These are phyloP conservation scores for Fistulifera solaris DNA, from an alignment of 108 stramenopile species.

Conservation along the genomic window DNA sequence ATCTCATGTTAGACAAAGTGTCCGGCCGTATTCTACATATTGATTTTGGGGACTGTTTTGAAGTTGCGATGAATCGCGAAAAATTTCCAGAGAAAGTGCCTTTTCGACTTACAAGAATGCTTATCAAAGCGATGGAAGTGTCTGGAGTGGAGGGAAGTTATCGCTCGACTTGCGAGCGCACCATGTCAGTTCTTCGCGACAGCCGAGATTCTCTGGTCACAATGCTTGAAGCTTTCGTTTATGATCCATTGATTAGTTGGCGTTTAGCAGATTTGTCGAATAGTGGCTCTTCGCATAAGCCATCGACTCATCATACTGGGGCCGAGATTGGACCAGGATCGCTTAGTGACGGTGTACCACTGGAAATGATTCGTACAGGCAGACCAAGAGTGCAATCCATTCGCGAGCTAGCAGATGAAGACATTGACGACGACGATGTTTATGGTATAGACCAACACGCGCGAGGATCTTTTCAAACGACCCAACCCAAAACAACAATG, in stretches of 20 bases:
- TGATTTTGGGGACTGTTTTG: conserved; percentile 92
- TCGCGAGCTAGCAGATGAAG: conserved; percentile 17
- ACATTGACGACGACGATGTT: conserved; percentile 36
- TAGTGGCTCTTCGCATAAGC: conserved; percentile 4
- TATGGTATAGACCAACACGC: conserved; percentile 1
- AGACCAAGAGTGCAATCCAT: conserved; percentile 13
- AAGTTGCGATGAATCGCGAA: conserved; percentile 97
- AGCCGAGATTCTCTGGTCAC: conserved; percentile 94
- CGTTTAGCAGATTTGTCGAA: conserved; percentile 65
- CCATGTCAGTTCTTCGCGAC: conserved; percentile 92
- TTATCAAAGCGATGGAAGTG: conserved; percentile 98
- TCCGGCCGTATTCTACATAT: conserved; percentile 95
- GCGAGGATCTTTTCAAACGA: neutral
- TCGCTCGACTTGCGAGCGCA: conserved; percentile 91
- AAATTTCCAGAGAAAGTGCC: conserved; percentile 98
- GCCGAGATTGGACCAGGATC: neutral
- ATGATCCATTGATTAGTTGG: conserved; percentile 99
- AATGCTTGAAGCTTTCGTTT: conserved; percentile 99
- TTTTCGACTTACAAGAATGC: conserved; percentile 99
- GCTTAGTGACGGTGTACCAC: conserved; percentile 13
- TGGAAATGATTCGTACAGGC: conserved; percentile 10
- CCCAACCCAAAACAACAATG: neutral
- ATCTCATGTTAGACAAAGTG: conserved; percentile 85
- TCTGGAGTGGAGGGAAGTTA: conserved; percentile 98
- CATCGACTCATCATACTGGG: neutral